phyloP scores from a whole-genome alignment of 2,329 filamentous ascomycete species.

The Exophiala lecanii-corni region DNA sequence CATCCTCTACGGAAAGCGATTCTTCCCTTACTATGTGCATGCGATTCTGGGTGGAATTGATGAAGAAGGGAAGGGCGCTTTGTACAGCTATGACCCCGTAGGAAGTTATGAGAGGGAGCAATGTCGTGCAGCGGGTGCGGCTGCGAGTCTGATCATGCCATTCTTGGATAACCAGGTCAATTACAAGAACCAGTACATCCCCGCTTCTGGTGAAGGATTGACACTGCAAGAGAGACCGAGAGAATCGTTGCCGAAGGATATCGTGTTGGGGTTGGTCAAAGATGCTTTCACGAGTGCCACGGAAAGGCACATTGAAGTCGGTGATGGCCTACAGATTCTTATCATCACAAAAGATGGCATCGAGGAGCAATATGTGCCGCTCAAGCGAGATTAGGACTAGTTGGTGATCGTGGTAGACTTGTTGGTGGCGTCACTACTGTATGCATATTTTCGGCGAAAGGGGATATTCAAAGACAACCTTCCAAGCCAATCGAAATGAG shows the following conservation, averaged over 20 bases:
- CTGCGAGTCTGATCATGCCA: constrained; percentile 93
- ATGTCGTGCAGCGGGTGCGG: constrained; percentile 88
- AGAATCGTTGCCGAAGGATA: constrained; percentile 57
- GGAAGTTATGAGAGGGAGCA: constrained; percentile 97
- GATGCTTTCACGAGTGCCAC: constrained; percentile 98
- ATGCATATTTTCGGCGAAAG: constrained; percentile 18
- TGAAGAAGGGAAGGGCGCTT: constrained; percentile 85
- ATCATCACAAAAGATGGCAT: constrained; percentile 85
- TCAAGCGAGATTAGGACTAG: constrained; percentile 80
- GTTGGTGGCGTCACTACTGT: constrained; percentile 9
- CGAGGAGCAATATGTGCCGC: constrained; percentile 72
- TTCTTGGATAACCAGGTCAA: constrained; percentile 99
- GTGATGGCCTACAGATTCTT: constrained; percentile 93
- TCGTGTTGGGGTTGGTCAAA: constrained; percentile 83
- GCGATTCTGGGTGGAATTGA: constrained; percentile 92
- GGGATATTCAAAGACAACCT: constrained; percentile 1
- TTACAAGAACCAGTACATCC: constrained; percentile 97
- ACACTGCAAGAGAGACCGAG: constrained; percentile 61
- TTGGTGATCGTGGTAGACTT: background rate
- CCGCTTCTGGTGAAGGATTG: constrained; percentile 78
- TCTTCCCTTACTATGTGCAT: constrained; percentile 98
- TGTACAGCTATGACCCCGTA: constrained; percentile 97
- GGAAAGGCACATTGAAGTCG: constrained; percentile 98
- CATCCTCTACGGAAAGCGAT: constrained; percentile 94
- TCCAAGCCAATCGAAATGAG: too few species aligned